Evolutionary conservation across 1,139 yeast genomes (phyloP).

Genomic region (Zygoascus meyerae): DNA sequence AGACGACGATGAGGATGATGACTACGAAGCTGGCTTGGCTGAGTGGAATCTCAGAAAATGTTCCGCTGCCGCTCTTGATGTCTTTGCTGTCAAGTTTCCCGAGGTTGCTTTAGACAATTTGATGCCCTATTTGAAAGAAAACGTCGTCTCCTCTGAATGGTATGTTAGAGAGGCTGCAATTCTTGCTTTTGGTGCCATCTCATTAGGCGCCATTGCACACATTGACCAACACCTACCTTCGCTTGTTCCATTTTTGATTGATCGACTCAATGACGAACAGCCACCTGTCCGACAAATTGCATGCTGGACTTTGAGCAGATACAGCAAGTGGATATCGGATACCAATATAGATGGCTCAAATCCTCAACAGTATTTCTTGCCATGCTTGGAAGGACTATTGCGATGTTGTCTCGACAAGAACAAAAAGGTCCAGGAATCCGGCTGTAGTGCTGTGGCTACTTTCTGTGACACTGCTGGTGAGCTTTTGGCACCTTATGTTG

Average conservation of each 20-base stretch:
- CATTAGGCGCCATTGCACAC: slow-evolving; percentile 76
- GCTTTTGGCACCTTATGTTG: slow-evolving; percentile 52
- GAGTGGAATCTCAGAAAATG: slow-evolving; percentile 94
- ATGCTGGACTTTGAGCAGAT: slow-evolving; percentile 92
- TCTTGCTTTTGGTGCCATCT: slow-evolving; percentile 90
- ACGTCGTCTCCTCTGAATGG: slow-evolving; percentile 70
- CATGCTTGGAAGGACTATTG: slow-evolving; percentile 73
- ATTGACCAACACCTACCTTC: slow-evolving; percentile 70
- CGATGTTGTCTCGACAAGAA: slow-evolving; percentile 71
- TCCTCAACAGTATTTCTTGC: slow-evolving; percentile 63
- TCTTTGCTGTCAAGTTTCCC: slow-evolving; percentile 65
- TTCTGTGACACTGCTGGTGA: slow-evolving; percentile 75
- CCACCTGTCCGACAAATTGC: slow-evolving; percentile 88
- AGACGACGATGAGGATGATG: slow-evolving; percentile 60
- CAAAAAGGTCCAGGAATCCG: slow-evolving; percentile 92
- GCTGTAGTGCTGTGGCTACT: slow-evolving; percentile 79
- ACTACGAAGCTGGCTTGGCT: slow-evolving; percentile 53
- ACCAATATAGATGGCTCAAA: slow-evolving; percentile 46
- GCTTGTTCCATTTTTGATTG: slow-evolving; percentile 78
- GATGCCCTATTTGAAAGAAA: slow-evolving; percentile 69
- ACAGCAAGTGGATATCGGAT: slow-evolving; percentile 63
- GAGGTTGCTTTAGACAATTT: slow-evolving; percentile 59
- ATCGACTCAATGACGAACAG: slow-evolving; percentile 66
- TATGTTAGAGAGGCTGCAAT: slow-evolving; percentile 89
- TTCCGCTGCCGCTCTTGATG: slow-evolving; percentile 87